phyloP scores from a whole-genome alignment of 106 monocot genomes.

The Acorus calamus region DNA sequence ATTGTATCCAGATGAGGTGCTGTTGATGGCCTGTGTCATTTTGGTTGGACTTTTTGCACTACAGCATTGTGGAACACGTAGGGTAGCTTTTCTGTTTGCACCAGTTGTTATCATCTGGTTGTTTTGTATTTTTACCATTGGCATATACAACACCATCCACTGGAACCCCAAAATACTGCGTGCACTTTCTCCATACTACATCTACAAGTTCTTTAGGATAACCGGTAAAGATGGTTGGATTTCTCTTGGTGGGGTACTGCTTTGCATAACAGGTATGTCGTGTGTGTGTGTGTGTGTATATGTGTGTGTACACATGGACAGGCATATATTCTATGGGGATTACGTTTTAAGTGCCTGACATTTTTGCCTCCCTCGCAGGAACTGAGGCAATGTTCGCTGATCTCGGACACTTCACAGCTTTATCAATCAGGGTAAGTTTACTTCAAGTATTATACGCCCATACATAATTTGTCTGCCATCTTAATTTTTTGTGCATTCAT shows the following conservation, averaged over 20 bases:
- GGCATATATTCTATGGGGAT: too few relatives aligned
- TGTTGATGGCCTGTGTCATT: conserved; percentile 61
- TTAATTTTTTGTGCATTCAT: background rate
- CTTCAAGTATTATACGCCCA: too few relatives aligned
- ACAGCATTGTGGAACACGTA: conserved; percentile 84
- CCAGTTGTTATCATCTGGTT: conserved; percentile 79
- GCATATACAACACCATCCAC: conserved; percentile 66
- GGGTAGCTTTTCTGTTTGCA: conserved; percentile 83
- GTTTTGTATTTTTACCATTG: conserved; percentile 53
- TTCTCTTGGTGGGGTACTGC: conserved; percentile 73
- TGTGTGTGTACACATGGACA: background rate
- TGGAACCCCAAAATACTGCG: conserved; percentile 67
- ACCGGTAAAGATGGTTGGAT: conserved; percentile 84
- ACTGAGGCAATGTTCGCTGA: conserved; percentile 96
- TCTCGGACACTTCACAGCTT: conserved; percentile 65
- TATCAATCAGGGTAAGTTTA: conserved; percentile 68
- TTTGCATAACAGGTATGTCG: conserved; percentile 58
- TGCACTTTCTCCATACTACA: conserved; percentile 74
- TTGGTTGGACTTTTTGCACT: conserved; percentile 87
- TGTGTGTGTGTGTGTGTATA: too few relatives aligned
- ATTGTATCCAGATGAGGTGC: conserved; percentile 41
- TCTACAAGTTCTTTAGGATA: conserved; percentile 48
- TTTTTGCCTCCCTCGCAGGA: conserved; percentile 26
- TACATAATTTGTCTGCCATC: too few relatives aligned
- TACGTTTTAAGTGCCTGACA: background rate